Conservation (phyloP, 371 early-diverging fungal species). For the Saksenaea vasiformis region DNA sequence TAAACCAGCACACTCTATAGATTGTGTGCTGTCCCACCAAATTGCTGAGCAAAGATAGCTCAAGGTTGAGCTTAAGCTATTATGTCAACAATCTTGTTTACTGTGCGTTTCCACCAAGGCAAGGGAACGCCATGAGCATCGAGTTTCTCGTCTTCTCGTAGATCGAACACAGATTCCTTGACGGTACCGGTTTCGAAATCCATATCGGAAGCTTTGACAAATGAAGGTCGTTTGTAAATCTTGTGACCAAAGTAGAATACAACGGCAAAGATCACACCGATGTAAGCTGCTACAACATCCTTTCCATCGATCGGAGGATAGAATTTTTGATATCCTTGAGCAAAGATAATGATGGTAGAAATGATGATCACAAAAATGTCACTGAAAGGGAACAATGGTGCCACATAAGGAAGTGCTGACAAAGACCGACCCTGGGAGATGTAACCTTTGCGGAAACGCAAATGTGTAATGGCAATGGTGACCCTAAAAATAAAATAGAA, state of each 20-base stretch:
- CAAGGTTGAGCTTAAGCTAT: slow-evolving; percentile 21
- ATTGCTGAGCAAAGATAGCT: background rate
- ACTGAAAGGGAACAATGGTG: slow-evolving; percentile 73
- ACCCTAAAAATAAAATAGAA: slow-evolving; percentile 20
- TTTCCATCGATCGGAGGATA: slow-evolving; percentile 47
- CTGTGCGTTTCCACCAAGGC: slow-evolving; percentile 26
- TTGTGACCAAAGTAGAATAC: slow-evolving; percentile 60
- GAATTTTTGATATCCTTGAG: slow-evolving; percentile 67
- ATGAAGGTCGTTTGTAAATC: slow-evolving; percentile 33
- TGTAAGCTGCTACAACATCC: slow-evolving; percentile 51
- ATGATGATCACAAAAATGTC: slow-evolving; percentile 69
- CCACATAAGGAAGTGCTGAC: slow-evolving; percentile 69
- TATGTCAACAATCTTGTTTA: slow-evolving; percentile 18
- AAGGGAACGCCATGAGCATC: slow-evolving; percentile 26
- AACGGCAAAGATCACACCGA: slow-evolving; percentile 57
- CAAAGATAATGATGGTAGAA: slow-evolving; percentile 64
- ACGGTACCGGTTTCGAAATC: slow-evolving; percentile 51
- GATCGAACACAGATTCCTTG: slow-evolving; percentile 20
- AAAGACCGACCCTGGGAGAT: slow-evolving; percentile 68
- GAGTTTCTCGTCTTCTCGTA: slow-evolving; percentile 22
- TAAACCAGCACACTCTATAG: slow-evolving; percentile 1
- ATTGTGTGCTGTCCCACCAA: slow-evolving; percentile 1
- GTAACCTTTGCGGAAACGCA: slow-evolving; percentile 85
- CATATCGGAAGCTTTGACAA: slow-evolving; percentile 44
- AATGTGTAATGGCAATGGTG: slow-evolving; percentile 75